Percentiles rank a stretch among this genome's conserved stretches.
These are phyloP conservation scores for Fraxinus platypoda DNA, from an alignment of 305 asterid species.

Conservation along the genomic window DNA sequence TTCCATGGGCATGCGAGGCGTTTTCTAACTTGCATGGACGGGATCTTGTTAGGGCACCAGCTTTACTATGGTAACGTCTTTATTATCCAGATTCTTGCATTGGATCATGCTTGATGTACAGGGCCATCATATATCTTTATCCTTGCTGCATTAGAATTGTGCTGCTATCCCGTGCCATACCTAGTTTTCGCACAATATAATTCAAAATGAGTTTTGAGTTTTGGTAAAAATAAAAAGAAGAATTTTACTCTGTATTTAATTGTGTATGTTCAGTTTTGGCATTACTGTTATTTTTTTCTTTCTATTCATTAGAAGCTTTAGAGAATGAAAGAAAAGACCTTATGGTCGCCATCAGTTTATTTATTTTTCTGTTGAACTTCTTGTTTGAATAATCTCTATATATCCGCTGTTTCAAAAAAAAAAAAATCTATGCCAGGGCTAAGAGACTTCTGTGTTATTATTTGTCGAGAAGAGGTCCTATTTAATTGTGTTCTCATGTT, in stretches of 20 bases:
- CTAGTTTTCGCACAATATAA: background rate
- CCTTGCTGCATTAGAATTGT: background rate
- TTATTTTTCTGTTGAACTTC: background rate
- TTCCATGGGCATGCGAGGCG: conserved; percentile 98
- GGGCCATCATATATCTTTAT: background rate
- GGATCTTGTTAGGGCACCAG: conserved; percentile 59
- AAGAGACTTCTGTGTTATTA: background rate
- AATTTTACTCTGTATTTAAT: background rate
- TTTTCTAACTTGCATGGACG: conserved; percentile 71
- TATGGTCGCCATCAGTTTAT: background rate
- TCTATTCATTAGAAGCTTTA: background rate
- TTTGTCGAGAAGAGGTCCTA: background rate
- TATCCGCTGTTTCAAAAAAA: no score
- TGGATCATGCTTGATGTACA: background rate
- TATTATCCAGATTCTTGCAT: conserved; percentile 4
- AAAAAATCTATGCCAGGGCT: background rate
- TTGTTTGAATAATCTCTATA: background rate
- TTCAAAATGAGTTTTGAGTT: background rate
- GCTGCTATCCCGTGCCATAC: background rate
- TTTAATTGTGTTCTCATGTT: background rate
- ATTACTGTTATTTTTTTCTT: background rate
- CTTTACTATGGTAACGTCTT: conserved; percentile 62
- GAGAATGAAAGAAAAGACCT: background rate
- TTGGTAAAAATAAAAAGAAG: background rate
- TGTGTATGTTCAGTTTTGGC: background rate